Evolutionary conservation across 495 filamentous ascomycete species (phyloP).

Genomic region (Gamarada debralockiae): DNA sequence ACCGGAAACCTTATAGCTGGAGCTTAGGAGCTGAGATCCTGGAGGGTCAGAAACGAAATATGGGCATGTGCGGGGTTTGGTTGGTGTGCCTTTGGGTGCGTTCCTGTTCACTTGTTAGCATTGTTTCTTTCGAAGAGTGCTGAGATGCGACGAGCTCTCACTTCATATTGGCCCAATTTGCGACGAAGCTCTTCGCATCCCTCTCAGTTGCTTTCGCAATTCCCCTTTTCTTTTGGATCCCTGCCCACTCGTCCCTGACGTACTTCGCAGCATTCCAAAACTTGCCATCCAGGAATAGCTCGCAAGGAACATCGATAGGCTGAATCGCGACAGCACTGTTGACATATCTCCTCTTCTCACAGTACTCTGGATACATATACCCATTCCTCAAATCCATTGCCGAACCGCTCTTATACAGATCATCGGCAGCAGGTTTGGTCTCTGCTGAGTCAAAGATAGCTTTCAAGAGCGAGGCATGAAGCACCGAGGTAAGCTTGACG

Average conservation of each 20-base stretch:
- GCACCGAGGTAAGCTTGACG: slow-evolving; percentile 3
- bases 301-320: slow-evolving; percentile 1
- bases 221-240: neutral
- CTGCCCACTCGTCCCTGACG: neutral
- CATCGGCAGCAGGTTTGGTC: neutral
- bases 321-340: slow-evolving; percentile 4
- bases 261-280: slow-evolving; percentile 6
- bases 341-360: slow-evolving; percentile 1
- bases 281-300: neutral
- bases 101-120: neutral
- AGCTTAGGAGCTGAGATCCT: slow-evolving; percentile 1
- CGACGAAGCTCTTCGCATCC: neutral
- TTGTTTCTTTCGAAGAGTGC: neutral
- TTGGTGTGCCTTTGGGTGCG: neutral
- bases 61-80: neutral
- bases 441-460: neutral
- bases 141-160: neutral
- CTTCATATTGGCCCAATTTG: neutral
- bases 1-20: neutral
- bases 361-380: neutral
- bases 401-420: neutral
- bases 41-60: slow-evolving; percentile 9
- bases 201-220: neutral
- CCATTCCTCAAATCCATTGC: slow-evolving; percentile 6
- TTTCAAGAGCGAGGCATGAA: slow-evolving; percentile 3